These are phyloP conservation scores for Brassica rapa DNA, from an alignment of 345 rosid species.

Conservation along the genomic window DNA sequence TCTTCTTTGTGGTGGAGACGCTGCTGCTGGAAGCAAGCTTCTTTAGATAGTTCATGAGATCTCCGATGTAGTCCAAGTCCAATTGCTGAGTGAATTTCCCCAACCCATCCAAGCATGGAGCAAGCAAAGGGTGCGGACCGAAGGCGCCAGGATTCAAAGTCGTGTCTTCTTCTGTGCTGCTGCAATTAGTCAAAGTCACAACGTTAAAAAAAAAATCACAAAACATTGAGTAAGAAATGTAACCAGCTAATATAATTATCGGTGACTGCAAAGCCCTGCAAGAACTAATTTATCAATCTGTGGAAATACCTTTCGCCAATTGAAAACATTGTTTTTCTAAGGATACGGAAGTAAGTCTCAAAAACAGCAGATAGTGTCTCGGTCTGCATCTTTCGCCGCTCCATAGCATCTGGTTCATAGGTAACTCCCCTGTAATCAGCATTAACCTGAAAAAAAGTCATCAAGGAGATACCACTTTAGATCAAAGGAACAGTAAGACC, in stretches of 20 bases:
- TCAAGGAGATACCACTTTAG: neutral
- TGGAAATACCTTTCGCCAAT: slow-evolving; percentile 53
- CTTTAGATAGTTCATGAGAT: slow-evolving; percentile 85
- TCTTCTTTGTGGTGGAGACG: slow-evolving; percentile 43
- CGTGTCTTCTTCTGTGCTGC: slow-evolving; percentile 48
- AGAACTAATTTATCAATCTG: neutral
- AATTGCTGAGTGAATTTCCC: slow-evolving; percentile 83
- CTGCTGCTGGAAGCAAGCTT: slow-evolving; percentile 70
- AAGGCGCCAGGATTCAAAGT: slow-evolving; percentile 38
- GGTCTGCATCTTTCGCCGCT: slow-evolving; percentile 60
- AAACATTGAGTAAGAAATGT: neutral
- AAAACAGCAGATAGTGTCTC: slow-evolving; percentile 84
- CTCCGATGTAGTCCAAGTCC: slow-evolving; percentile 86
- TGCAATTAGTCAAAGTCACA: slow-evolving; percentile 30
- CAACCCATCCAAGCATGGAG: slow-evolving; percentile 81
- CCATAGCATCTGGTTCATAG: slow-evolving; percentile 45
- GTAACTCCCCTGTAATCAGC: slow-evolving; percentile 83
- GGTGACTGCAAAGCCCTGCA: slow-evolving; percentile 6
- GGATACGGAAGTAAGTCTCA: slow-evolving; percentile 86
- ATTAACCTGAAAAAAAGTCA: slow-evolving; percentile 7
- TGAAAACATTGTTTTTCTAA: slow-evolving; percentile 68
- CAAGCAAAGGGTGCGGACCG: slow-evolving; percentile 68
- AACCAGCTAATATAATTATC: slow-evolving; percentile 5
- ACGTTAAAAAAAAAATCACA: neutral
- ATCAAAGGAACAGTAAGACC: slow-evolving; percentile 7